Evolutionary conservation across 192 early-diverging fungal genomes (phyloP).

Genomic region (Powellomyces hirtus): DNA sequence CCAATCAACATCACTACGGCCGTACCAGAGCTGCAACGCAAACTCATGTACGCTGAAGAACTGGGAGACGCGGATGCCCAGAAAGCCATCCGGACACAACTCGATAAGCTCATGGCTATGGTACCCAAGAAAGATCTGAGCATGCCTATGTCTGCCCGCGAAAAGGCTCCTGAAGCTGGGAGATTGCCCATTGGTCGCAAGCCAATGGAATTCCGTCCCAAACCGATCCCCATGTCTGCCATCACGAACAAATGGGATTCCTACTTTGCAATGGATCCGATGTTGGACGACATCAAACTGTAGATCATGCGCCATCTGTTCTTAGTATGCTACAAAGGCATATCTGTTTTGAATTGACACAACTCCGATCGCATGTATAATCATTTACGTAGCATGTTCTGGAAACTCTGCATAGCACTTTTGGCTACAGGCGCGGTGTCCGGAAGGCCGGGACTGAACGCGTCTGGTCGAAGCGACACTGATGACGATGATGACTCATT

Average conservation of each 20-base stretch:
- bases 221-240: neutral
- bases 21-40: slow-evolving; percentile 1
- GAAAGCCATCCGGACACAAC: neutral
- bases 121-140: slow-evolving; percentile 1
- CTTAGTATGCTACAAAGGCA: too few relatives aligned
- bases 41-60: slow-evolving; percentile 10
- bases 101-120: neutral
- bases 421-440: too few relatives aligned
- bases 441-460: too few relatives aligned
- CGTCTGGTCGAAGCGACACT: too few relatives aligned
- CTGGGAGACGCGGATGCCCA: slow-evolving; percentile 1
- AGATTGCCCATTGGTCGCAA: neutral
- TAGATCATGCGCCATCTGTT: too few relatives aligned
- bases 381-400: too few relatives aligned
- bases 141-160: neutral
- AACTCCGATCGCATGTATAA: too few relatives aligned
- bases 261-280: slow-evolving; percentile 19
- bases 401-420: too few relatives aligned
- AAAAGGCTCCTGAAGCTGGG: neutral
- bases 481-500: too few relatives aligned
- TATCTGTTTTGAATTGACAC: too few relatives aligned
- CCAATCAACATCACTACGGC: slow-evolving; percentile 15
- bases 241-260: slow-evolving; percentile 21
- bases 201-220: neutral
- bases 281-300: slow-evolving; percentile 18